Percentiles rank a stretch among this genome's conserved stretches.
phyloP scores from a whole-genome alignment of 2,329 filamentous ascomycete genomes.

The Trichophyton rubrum region DNA sequence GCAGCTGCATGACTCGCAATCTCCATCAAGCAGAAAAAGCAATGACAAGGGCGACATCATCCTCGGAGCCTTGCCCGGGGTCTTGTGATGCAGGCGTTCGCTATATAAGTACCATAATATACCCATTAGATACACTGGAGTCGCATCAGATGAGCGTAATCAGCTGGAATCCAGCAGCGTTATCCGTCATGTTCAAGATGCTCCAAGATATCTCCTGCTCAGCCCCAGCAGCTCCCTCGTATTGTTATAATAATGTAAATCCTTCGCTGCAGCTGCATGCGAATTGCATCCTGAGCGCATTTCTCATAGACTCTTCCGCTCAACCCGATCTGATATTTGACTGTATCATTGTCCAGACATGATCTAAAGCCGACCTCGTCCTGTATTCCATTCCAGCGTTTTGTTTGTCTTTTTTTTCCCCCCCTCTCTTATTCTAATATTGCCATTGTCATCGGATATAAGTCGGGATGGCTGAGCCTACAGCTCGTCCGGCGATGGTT shows the following conservation, averaged over 20 bases:
- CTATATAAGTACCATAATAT: not conserved
- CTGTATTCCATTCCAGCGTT: not conserved
- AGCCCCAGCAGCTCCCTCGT: conserved; percentile 1
- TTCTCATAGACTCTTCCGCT: not conserved
- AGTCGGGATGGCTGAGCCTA: not conserved
- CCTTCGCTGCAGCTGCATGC: not conserved
- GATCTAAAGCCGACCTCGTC: not conserved
- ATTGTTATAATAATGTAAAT: not conserved
- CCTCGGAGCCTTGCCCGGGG: not conserved
- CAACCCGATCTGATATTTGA: not conserved
- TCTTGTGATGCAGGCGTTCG: not conserved
- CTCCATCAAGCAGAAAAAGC: not conserved
- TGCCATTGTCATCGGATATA: not conserved
- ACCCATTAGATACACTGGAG: not conserved
- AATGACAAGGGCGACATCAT: not conserved
- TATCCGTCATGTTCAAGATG: not conserved
- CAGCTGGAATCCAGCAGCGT: not conserved
- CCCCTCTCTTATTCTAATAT: not conserved
- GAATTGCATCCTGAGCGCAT: not conserved
- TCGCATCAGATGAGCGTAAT: not conserved
- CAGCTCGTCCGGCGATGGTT: not conserved
- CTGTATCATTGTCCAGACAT: not conserved
- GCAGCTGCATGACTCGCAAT: no score
- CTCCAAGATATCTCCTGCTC: not conserved
- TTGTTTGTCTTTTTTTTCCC: not conserved